Percentiles rank a stretch among this genome's conserved stretches.
Evolutionary conservation across 176 grass and related monocot genomes (phyloP).

Genomic region (Neostapfia colusana): DNA sequence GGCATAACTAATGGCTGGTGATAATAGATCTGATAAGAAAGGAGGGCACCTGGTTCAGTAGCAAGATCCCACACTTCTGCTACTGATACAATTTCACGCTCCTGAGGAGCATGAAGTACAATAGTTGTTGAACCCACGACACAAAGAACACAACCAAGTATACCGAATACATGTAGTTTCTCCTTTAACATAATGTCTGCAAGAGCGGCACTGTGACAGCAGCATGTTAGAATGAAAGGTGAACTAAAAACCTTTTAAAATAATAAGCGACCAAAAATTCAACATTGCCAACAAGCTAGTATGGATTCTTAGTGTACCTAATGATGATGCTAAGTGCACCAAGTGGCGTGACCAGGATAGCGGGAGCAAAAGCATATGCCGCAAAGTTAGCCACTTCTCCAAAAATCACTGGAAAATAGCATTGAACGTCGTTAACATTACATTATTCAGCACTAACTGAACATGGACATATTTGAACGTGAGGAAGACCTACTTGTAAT

Average conservation of each 20-base stretch:
- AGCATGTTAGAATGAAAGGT: slow-evolving; percentile 18
- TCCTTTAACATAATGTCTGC: slow-evolving; percentile 86
- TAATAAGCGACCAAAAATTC: slow-evolving; percentile 13
- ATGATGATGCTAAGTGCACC: slow-evolving; percentile 97
- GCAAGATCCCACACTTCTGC: slow-evolving; percentile 94
- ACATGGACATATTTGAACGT: slow-evolving; percentile 18
- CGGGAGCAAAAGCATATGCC: slow-evolving; percentile 97
- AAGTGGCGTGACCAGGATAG: slow-evolving; percentile 93
- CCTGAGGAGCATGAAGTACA: slow-evolving; percentile 94
- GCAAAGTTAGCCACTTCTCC: slow-evolving; percentile 97
- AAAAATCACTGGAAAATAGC: slow-evolving; percentile 77
- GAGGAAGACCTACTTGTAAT: slow-evolving; percentile 70
- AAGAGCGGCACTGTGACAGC: slow-evolving; percentile 73
- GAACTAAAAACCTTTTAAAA: neutral
- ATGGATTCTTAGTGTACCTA: slow-evolving; percentile 47
- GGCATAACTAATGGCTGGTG: neutral
- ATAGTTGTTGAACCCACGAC: slow-evolving; percentile 95
- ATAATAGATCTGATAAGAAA: neutral
- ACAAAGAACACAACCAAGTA: slow-evolving; percentile 93
- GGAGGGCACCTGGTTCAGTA: slow-evolving; percentile 80
- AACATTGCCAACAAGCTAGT: neutral
- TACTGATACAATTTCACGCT: slow-evolving; percentile 84
- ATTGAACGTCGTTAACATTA: slow-evolving; percentile 33
- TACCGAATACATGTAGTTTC: slow-evolving; percentile 92
- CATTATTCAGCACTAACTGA: slow-evolving; percentile 12